Evolutionary conservation across 2,329 filamentous ascomycete species (phyloP).

Genomic region (Gremmenia infestans): DNA sequence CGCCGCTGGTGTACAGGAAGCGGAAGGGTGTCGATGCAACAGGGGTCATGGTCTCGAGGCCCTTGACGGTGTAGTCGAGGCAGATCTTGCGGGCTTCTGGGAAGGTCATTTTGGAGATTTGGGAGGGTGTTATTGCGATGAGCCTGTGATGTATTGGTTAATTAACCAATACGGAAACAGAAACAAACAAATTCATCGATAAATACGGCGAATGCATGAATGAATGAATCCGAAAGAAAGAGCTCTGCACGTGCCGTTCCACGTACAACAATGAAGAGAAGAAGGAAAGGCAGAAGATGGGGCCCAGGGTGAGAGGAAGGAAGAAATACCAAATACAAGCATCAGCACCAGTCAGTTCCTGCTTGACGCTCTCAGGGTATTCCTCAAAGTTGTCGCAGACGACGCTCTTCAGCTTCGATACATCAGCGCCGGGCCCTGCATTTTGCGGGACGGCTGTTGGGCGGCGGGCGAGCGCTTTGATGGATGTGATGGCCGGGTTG

Average conservation of each 20-base stretch:
- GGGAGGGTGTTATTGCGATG: slow-evolving; percentile 39
- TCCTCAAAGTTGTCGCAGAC: slow-evolving; percentile 31
- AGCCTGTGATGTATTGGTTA: slow-evolving; percentile 27
- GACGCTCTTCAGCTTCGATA: slow-evolving; percentile 31
- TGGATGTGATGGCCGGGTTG: slow-evolving; percentile 26
- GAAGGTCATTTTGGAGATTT: slow-evolving; percentile 28
- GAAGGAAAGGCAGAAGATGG: too few relatives aligned
- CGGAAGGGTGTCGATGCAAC: slow-evolving; percentile 34
- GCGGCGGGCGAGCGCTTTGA: slow-evolving; percentile 29
- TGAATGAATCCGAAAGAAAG: too few relatives aligned
- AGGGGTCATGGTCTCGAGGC: slow-evolving; percentile 32
- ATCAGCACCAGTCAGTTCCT: slow-evolving; percentile 30
- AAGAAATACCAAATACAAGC: slow-evolving; percentile 35
- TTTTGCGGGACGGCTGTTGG: slow-evolving; percentile 14
- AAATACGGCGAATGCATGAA: not conserved
- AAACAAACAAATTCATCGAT: not conserved
- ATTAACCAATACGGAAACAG: not conserved
- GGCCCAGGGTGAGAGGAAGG: not conserved
- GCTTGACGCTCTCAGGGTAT: slow-evolving; percentile 31
- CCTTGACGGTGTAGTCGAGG: slow-evolving; percentile 34
- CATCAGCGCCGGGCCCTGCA: not conserved
- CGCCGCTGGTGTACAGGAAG: slow-evolving; percentile 47
- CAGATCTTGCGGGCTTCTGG: slow-evolving; percentile 39
- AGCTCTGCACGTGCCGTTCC: not conserved
- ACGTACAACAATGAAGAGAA: too few relatives aligned